Percentiles rank a stretch among this genome's conserved stretches.
Conservation (phyloP, 345 rosid genomes). For the Kernera saxatilis region DNA sequence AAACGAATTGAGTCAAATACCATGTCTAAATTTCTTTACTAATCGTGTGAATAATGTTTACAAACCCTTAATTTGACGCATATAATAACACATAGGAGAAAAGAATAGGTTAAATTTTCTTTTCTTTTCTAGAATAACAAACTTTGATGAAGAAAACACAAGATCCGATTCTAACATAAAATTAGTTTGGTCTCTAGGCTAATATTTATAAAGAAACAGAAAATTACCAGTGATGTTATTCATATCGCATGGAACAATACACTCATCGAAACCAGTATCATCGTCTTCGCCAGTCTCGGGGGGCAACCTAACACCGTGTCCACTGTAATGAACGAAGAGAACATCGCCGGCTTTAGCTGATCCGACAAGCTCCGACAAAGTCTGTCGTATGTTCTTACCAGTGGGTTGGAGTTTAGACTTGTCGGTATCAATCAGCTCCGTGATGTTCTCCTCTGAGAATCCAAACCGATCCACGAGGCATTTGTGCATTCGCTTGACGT, state of each 20-base stretch:
- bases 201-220: too few relatives aligned
- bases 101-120: too few relatives aligned
- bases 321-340: slow-evolving; percentile 76
- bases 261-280: slow-evolving; percentile 82
- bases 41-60: too few relatives aligned
- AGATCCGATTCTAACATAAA: too few relatives aligned
- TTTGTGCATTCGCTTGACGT: slow-evolving; percentile 45
- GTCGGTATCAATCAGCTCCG: slow-evolving; percentile 63
- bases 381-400: slow-evolving; percentile 60
- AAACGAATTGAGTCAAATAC: too few relatives aligned
- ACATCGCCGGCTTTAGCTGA: slow-evolving; percentile 53
- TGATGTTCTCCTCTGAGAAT: slow-evolving; percentile 53
- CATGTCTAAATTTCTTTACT: too few relatives aligned
- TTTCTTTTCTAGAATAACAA: too few relatives aligned
- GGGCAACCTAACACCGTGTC: slow-evolving; percentile 83
- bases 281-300: slow-evolving; percentile 81
- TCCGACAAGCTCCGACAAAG: slow-evolving; percentile 42
- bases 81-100: too few relatives aligned
- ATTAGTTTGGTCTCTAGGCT: too few relatives aligned
- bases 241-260: slow-evolving; percentile 83
- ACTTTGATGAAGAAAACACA: too few relatives aligned
- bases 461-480: slow-evolving; percentile 54
- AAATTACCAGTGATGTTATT: slow-evolving; percentile 86
- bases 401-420: slow-evolving; percentile 57
- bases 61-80: too few relatives aligned